A percentile compares a stretch with the other conserved stretches of the same genome.
Conservation (phyloP, 2,329 filamentous ascomycete species). For the Hymenoscyphus scutula region DNA sequence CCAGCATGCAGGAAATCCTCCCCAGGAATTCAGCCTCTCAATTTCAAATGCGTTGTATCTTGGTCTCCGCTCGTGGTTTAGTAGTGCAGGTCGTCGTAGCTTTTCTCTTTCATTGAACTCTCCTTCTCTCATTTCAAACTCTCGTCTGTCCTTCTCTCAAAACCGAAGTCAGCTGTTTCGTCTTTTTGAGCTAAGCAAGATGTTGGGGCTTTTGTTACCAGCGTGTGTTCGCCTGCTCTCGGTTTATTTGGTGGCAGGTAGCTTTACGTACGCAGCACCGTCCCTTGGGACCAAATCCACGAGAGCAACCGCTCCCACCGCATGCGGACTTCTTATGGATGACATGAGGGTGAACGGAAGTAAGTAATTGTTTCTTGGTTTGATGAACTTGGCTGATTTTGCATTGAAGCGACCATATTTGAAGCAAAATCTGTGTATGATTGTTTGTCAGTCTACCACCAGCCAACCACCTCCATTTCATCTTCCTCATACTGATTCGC, state of each 20-base stretch:
- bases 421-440: conserved; percentile 36
- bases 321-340: conserved; percentile 10
- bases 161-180: too few species aligned
- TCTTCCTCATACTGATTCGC: too few species aligned
- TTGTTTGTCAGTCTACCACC: too few species aligned
- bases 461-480: too few species aligned
- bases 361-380: background rate
- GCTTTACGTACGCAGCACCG: conserved; percentile 2
- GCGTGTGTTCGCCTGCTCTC: conserved; percentile 1
- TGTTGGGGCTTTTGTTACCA: conserved; percentile 3
- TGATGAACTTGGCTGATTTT: background rate
- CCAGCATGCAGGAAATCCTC: too few species aligned
- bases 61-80: too few species aligned
- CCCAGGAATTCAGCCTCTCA: too few species aligned
- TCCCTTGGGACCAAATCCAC: background rate
- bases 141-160: too few species aligned
- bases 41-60: too few species aligned
- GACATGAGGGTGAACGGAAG: background rate
- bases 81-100: too few species aligned
- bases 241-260: background rate
- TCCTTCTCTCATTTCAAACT: too few species aligned
- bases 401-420: background rate
- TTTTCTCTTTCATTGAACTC: too few species aligned
- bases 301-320: conserved; percentile 7
- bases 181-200: background rate